These are phyloP conservation scores for Aspergillus caelatus DNA, from an alignment of 2,329 filamentous ascomycete species.

Conservation along the genomic window DNA sequence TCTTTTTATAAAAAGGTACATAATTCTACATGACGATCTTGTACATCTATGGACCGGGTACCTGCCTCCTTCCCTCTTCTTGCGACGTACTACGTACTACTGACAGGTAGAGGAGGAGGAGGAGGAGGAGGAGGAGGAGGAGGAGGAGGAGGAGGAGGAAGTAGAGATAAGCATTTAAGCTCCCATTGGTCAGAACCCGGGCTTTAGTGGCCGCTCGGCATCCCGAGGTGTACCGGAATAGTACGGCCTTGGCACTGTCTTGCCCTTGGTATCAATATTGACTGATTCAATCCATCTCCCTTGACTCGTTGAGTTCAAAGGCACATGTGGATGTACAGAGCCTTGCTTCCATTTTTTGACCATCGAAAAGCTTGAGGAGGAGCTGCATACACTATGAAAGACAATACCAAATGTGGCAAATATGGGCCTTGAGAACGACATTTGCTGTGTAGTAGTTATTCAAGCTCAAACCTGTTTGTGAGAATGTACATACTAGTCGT, in stretches of 20 bases:
- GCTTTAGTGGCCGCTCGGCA: slow-evolving; percentile 17
- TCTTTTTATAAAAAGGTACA: background rate
- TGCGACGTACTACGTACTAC: background rate
- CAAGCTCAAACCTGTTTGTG: background rate
- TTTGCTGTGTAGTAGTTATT: background rate
- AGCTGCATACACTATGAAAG: background rate
- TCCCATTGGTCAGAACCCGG: slow-evolving; percentile 24
- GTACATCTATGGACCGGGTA: background rate
- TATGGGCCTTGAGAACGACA: background rate
- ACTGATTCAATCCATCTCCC: background rate
- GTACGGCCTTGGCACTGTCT: slow-evolving; percentile 17
- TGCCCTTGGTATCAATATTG: background rate
- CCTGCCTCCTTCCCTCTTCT: background rate
- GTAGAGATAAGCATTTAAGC: slow-evolving; percentile 28
- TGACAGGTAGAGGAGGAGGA: background rate
- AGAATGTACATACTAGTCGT: background rate
- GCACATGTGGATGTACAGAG: background rate
- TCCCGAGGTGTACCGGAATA: slow-evolving; percentile 19
- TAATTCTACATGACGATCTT: background rate
- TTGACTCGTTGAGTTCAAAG: too few species aligned
- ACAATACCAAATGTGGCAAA: background rate
- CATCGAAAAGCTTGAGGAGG: background rate
- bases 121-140: slow-evolving; percentile 3
- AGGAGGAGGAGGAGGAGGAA: background rate
- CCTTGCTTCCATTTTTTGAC: background rate